phyloP scores from a whole-genome alignment of 805 yeast genomes.

The Metschnikowia borealis region DNA sequence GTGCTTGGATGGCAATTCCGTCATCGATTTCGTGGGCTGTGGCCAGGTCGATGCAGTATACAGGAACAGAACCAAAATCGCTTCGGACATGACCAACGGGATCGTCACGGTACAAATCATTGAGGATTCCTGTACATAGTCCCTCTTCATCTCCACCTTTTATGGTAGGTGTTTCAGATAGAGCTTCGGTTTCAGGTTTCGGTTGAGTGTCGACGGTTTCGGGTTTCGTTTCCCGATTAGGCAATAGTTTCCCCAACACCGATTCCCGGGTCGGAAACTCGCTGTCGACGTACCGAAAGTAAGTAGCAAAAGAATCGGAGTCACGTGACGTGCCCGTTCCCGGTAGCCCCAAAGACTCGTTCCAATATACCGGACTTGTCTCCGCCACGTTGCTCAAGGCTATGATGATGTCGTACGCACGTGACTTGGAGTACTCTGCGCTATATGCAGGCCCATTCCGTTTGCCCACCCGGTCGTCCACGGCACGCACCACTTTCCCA shows the following conservation, averaged over 20 bases:
- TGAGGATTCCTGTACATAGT: not conserved
- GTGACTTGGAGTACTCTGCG: constrained; percentile 48
- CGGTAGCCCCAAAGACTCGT: constrained; percentile 45
- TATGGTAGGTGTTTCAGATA: no score
- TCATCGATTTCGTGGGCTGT: constrained; percentile 91
- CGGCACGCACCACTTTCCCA: constrained; percentile 26
- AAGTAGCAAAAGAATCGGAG: constrained; percentile 42
- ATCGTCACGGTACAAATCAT: constrained; percentile 24
- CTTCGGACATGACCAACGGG: constrained; percentile 30
- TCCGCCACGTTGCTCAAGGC: constrained; percentile 19
- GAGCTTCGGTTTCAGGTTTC: no score
- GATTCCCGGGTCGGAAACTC: not conserved
- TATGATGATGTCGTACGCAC: constrained; percentile 47
- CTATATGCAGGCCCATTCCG: not conserved
- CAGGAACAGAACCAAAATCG: constrained; percentile 44
- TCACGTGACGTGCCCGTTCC: constrained; percentile 37
- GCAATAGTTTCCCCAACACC: not conserved
- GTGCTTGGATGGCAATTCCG: constrained; percentile 63
- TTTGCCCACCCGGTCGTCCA: constrained; percentile 17
- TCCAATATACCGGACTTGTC: constrained; percentile 53
- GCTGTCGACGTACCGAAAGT: constrained; percentile 30
- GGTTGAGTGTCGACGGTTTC: not conserved
- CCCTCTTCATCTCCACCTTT: not conserved
- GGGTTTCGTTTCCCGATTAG: not conserved
- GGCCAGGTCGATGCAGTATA: constrained; percentile 80